Evolutionary conservation across 176 grass and related monocot genomes (phyloP), one percentile per base, ranked within the genome.

Genomic region (Ampelocalamus luodianensis): DNA sequence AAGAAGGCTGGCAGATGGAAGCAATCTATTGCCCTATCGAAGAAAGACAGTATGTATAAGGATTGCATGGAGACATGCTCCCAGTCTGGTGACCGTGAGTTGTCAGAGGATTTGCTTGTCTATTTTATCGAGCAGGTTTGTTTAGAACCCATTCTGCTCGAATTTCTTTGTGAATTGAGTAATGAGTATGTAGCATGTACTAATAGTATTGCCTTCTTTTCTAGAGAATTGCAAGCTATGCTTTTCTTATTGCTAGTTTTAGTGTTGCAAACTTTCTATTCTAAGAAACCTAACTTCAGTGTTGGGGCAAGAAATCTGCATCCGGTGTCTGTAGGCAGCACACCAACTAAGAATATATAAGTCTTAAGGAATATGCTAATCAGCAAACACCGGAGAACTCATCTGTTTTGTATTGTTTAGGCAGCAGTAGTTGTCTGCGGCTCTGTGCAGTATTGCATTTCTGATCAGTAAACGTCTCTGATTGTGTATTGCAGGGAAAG

Each of bases 31-130:
- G 91, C 90, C 34, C 73, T 96, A 44, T 99, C 96, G 1, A 99
- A 99, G 88, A 99, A 96, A 82, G 96, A 96, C 51, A 96, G 92
- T 85, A 87, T 99, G 90, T 99, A 99, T 84, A 99, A 91, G 86
- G 96, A 99, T 87, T 92, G 89, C 83, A 99, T 99, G 96, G 96
- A 99, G 85, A 96, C 97, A 81, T 99, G 97, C 86, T 99, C 97
- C 0, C 97, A 96, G 29, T 99, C 93, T 79, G 93, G 93, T 88
- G 94, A 92, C 71, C 88, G 92, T 18, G 97, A 99, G 50, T 88
- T 96, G 34, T 92, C 93, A 15, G 97, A 99, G 67, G 97, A 99
- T 43, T 88, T 95, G 80, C 91, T 98, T 84, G 86, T 95, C 70
- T 98, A 95, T 85, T 98, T 98, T 71, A 98, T 98, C 15, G 91